These are phyloP conservation scores for Heliosperma pusillum DNA, from an alignment of 148 eudicot species.

Conservation along the genomic window DNA sequence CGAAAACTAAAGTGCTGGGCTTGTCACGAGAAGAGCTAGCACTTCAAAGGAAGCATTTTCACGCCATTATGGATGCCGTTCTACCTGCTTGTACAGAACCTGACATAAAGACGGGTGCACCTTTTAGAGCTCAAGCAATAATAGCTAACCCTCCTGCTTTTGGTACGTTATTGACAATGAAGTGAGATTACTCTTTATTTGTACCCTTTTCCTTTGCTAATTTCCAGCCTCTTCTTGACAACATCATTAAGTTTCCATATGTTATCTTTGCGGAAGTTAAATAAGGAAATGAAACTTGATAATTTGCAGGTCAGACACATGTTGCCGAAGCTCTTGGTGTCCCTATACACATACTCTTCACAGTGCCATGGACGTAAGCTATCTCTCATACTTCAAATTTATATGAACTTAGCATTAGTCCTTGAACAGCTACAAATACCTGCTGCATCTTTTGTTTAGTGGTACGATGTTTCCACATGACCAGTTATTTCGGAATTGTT, in stretches of 20 bases:
- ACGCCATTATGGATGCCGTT: conserved; percentile 71
- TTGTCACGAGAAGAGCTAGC: conserved; percentile 68
- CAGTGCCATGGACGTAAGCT: conserved; percentile 98
- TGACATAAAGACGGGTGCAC: conserved; percentile 61
- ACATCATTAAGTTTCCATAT: not conserved
- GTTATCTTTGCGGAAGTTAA: not conserved
- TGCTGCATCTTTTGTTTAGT: not conserved
- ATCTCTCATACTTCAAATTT: conserved; percentile 2
- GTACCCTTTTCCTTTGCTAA: not conserved
- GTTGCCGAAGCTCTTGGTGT: conserved; percentile 96
- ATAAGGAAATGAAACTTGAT: conserved; percentile 4
- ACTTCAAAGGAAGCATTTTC: conserved; percentile 72
- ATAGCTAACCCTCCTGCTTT: conserved; percentile 94
- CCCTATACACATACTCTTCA: conserved; percentile 92
- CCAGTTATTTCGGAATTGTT: not conserved
- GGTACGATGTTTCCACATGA: too few relatives aligned
- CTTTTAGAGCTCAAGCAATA: conserved; percentile 84
- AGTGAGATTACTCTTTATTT: conserved; percentile 1
- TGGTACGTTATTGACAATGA: conserved; percentile 44
- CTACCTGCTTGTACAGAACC: conserved; percentile 90
- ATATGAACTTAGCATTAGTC: not conserved
- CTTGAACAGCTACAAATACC: not conserved
- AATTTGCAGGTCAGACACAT: conserved; percentile 74
- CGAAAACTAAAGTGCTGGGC: conserved; percentile 84
- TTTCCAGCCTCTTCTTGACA: not conserved